Evolutionary conservation across 768 basidiomycete genomes (phyloP).

Genomic region (Trametes maxima): DNA sequence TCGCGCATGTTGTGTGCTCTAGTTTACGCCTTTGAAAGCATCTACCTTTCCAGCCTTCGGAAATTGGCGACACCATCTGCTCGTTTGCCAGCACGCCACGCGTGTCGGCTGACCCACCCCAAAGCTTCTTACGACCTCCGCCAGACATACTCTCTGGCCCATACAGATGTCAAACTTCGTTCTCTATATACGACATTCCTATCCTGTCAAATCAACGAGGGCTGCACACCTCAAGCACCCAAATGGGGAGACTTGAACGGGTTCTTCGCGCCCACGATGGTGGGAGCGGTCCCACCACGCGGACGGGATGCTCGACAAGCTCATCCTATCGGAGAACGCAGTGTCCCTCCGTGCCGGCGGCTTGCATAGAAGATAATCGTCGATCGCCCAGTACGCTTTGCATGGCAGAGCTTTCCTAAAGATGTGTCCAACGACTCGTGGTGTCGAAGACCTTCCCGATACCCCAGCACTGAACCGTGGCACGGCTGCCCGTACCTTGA

Average conservation of each 20-base stretch:
- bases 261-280: slow-evolving; percentile 14
- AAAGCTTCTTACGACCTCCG: not conserved
- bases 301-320: not conserved
- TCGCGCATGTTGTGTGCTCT: not conserved
- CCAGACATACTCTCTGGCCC: not conserved
- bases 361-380: slow-evolving; percentile 1
- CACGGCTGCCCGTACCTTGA: too few relatives aligned
- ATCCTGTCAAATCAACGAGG: slow-evolving; percentile 15
- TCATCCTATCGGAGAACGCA: slow-evolving; percentile 7
- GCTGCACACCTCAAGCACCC: not conserved
- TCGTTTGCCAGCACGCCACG: not conserved
- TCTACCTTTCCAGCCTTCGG: not conserved
- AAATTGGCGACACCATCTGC: not conserved
- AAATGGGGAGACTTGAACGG: not conserved
- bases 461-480: too few relatives aligned
- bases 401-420: not conserved
- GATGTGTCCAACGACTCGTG: not conserved
- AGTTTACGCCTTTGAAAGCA: slow-evolving; percentile 11
- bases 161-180: not conserved
- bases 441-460: too few relatives aligned
- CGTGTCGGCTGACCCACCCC: not conserved
- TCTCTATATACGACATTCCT: not conserved
- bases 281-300: slow-evolving; percentile 19
- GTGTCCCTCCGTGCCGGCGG: slow-evolving; percentile 2
- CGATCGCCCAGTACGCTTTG: not conserved